Base-by-base conservation (phyloP, 2,329 filamentous ascomycete genomes). In the Colletotrichum cuscutae region DNA sequence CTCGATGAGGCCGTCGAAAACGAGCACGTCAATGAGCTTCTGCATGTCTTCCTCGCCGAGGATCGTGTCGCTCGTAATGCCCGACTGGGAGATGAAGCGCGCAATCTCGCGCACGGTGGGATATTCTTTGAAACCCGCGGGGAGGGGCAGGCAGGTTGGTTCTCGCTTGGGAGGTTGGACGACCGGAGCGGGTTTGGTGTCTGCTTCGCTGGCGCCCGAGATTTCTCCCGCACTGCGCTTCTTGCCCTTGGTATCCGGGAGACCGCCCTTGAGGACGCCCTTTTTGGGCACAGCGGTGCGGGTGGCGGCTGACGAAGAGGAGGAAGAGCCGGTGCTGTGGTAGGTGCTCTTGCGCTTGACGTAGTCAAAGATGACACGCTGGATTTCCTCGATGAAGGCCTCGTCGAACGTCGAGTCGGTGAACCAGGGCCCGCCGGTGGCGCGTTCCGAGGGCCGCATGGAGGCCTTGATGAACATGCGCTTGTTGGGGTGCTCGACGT, bases 391-490 rank as follows among this genome's bases (percentile, higher is more conserved):
- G 77, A 98, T 95, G 80, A 99, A 94, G 71, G 93, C 93, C 75
- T 94, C 92, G 82, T 99, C 97, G 13, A 98, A 89, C 76, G 95
- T 93, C 65, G 95, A 94, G 75, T 98, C 95, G 8, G 94, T 95
- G 81, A 97, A 98, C 94, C 96, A 99, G 9, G 95, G 93, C 1
- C 97, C 97, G 60, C 97, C 97, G 0, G 95, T 97, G 59, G 97
- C 94, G 74, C 97, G 93, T 74, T 98, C 95, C 66, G 93, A 94
- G 0, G 97, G 96, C 12, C 91, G 90, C 73, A 99, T 89, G 75
- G 92, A 92, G 66, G 92, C 91, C 79, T 98, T 92, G 88, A 99
- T 97, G 87, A 97, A 99, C 89, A 97, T 98, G 84, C 97, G 98
- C 80, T 97, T 93, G 76, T 92, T 94, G 32, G 95, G 94, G 79